Evolutionary conservation across 1,284 basidiomycete species (phyloP), one percentile per base, ranked within the genome.

Genomic region (Ceratobasidium sp.): DNA sequence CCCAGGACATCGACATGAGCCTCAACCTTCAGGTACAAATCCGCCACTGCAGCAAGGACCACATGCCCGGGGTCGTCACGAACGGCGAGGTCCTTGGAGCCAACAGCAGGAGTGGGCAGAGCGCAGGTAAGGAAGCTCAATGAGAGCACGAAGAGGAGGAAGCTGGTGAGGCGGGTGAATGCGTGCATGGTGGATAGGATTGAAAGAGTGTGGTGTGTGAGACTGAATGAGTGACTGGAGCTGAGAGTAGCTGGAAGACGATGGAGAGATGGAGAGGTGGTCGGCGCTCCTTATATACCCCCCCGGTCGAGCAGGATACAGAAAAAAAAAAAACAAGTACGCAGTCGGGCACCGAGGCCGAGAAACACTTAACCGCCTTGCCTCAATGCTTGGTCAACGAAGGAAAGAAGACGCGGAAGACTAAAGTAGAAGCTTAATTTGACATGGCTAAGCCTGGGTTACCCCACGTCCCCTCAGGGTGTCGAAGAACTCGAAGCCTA

Each of bases 171-270:
- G 57, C 73, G 73, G 46, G 59, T 66, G 62, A 75, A 75, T 44
- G 73, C 73, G 62, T 40, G 61, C 73, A 75, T 75, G 40, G 61
- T 26, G 33, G 28, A 3, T 5, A 28, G 40, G 48, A 33, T 33
- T 33, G 33, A 40, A 17, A 54, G 38, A 68, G 46, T 15, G 46
- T 48, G 65, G 26, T 20, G 26, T 10, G 1, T 33, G 46, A 4
- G 50, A n/a, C 7, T 54, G 50, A n/a, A 48, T 38, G 50, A 68
- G 26, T 28, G 50, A 56, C 20, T 54, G 66, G n/a, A 48, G 65
- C 44, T 56, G 66, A 52, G 40, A 42, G 20, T 52, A 65, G 56
- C 62, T 56, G 79, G 79, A 67, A 64, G 77, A 59, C 78, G 80
- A 80, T 80, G 80, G 7, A 65, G 66, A 42, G 50, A 38, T 20